phyloP scores from a whole-genome alignment of 2,329 filamentous ascomycete species.

The Fusarium sublunatum region DNA sequence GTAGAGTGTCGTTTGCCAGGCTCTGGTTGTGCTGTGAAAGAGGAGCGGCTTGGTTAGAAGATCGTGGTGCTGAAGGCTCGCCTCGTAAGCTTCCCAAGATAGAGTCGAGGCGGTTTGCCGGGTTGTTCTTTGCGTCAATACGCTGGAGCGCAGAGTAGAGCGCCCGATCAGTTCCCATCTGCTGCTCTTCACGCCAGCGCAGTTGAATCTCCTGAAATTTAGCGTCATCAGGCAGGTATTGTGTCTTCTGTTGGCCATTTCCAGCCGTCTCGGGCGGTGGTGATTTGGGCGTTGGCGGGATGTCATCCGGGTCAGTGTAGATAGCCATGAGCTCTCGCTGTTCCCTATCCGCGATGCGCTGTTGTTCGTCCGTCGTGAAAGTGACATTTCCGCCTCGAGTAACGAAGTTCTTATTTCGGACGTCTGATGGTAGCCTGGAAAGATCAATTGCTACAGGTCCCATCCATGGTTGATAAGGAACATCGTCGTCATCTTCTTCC shows the following conservation, averaged over 20 bases:
- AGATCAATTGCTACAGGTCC: conserved; percentile 62
- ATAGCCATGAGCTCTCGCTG: conserved; percentile 70
- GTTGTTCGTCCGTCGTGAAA: conserved; percentile 67
- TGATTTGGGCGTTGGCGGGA: conserved; percentile 67
- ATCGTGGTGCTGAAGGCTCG: conserved; percentile 24
- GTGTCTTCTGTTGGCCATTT: conserved; percentile 45
- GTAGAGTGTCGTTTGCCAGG: conserved; percentile 43
- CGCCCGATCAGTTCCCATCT: conserved; percentile 58
- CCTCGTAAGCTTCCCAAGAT: conserved; percentile 54
- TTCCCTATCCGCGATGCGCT: conserved; percentile 67
- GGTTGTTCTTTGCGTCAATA: conserved; percentile 53
- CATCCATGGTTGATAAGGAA: conserved; percentile 64
- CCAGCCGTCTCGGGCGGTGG: conserved; percentile 54
- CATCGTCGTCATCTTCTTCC: conserved; percentile 69
- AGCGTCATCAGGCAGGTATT: conserved; percentile 53
- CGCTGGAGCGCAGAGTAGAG: conserved; percentile 58
- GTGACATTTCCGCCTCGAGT: conserved; percentile 65
- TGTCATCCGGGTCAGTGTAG: conserved; percentile 65
- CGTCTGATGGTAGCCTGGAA: conserved; percentile 57
- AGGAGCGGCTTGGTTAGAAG: conserved; percentile 25
- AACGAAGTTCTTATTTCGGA: conserved; percentile 61
- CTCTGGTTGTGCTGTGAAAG: conserved; percentile 20
- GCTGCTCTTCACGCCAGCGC: conserved; percentile 60
- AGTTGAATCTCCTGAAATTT: conserved; percentile 62
- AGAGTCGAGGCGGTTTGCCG: conserved; percentile 54